These are phyloP conservation scores for Verticillium alfalfae DNA, from an alignment of 2,329 filamentous ascomycete genomes.

Conservation along the genomic window DNA sequence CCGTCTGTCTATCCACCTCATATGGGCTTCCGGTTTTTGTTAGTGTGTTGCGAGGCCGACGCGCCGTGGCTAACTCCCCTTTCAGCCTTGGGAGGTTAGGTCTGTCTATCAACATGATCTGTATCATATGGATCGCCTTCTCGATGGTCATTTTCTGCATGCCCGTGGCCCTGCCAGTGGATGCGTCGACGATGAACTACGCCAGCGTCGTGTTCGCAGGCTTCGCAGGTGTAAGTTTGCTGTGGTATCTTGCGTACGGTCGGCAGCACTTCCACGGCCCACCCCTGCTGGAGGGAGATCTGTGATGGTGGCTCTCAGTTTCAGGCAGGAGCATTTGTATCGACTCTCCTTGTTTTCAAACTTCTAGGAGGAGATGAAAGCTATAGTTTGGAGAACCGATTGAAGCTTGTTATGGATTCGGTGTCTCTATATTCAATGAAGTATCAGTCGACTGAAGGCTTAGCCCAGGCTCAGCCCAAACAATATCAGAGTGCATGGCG, in stretches of 20 bases:
- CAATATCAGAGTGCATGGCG: too few species aligned
- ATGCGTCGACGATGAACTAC: conserved; percentile 59
- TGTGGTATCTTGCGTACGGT: conserved; percentile 60
- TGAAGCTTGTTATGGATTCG: too few species aligned
- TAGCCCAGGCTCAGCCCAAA: too few species aligned
- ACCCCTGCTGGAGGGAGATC: conserved; percentile 12
- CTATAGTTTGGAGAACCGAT: too few species aligned
- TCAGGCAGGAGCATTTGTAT: too few species aligned
- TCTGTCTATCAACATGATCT: conserved; percentile 60
- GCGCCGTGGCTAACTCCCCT: conserved; percentile 57
- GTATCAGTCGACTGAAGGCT: too few species aligned
- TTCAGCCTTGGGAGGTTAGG: conserved; percentile 68
- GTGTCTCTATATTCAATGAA: too few species aligned
- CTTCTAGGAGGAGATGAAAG: too few species aligned
- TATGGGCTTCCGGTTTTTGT: conserved; percentile 74
- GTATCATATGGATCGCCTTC: conserved; percentile 65
- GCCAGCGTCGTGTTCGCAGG: conserved; percentile 61
- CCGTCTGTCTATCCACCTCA: conserved; percentile 69
- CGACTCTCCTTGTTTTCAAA: too few species aligned
- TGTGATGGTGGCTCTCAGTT: too few species aligned
- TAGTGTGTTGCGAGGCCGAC: conserved; percentile 59
- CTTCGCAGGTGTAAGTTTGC: conserved; percentile 52
- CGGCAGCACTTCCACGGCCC: conserved; percentile 61
- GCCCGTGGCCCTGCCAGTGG: conserved; percentile 57
- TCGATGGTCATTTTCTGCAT: conserved; percentile 72